Base-by-base conservation (phyloP, 768 basidiomycete species). In the Leccinum uliginosum region DNA sequence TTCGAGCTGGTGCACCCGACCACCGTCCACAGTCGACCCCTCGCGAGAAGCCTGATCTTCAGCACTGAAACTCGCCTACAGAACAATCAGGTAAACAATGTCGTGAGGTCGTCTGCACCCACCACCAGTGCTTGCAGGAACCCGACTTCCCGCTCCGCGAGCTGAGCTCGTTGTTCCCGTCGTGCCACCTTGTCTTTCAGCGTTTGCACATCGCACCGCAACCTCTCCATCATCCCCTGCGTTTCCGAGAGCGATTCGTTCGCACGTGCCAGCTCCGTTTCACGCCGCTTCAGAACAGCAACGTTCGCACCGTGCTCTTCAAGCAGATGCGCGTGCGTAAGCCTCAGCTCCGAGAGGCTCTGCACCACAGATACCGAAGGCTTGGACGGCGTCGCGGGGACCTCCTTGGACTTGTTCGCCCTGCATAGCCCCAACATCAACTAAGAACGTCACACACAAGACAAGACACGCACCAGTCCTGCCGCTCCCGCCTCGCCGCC, bases 101-200 rank as follows among this genome's bases (percentile, higher is more conserved):
- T 21, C 17, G 35, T 21, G n/a, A 24, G n/a, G 7, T 27, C 8
- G 3, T 45, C 44, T 19, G 45, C n/a, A 76, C 85, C 50, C 49
- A 87, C 86, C 64, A 89, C 73, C n/a, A 90, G 74, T 0, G 84
- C 84, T 58, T 83, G 77, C 54, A 87, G 65, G 65, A 86, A 87
- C n/a, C 78, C 75, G n/a, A 82, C 78, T 62, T 91, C 87, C 29
- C 83, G 67, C 61, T 88, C 85, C 0, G 76, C 74, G 4, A 83
- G 67, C 11, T 68, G 65, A n/a, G 70, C 60, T 5, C 74, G 69
- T 55, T 74, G 73, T 45, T 79, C 75, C n/a, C 72, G 71, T 27
- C 76, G 71, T 19, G 51, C 57, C 2, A 70, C 67, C 53, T 70
- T 73, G 45, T 70, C 81, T 57, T 78, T 77, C 10, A 80, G 62